Evolutionary conservation across 73 alveolate genomes (phyloP).

Genomic region (Paramecium tetraurelia): DNA sequence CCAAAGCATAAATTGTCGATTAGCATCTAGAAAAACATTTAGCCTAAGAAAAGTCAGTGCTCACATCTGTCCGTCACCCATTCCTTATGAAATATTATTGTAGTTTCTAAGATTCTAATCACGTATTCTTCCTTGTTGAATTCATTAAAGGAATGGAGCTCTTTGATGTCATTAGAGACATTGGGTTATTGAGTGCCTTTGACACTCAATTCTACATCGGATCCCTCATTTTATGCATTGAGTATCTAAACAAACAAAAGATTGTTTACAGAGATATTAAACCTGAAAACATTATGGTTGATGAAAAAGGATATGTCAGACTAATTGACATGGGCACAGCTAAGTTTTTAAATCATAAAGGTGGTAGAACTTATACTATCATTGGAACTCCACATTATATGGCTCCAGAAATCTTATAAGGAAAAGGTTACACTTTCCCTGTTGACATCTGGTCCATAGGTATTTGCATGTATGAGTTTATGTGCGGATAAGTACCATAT

Average conservation of each 20-base stretch:
- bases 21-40: constrained; percentile 65
- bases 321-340: constrained; percentile 79
- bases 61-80: constrained; percentile 61
- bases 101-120: constrained; percentile 62
- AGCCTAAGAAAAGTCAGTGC: constrained; percentile 60
- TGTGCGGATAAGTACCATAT: constrained; percentile 64
- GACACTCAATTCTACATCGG: constrained; percentile 69
- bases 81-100: constrained; percentile 63
- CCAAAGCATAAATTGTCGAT: constrained; percentile 59
- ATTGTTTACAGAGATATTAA: constrained; percentile 71
- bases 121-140: constrained; percentile 64
- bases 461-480: constrained; percentile 57
- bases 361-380: constrained; percentile 71
- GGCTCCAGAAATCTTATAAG: constrained; percentile 67
- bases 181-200: constrained; percentile 66
- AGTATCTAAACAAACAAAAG: constrained; percentile 68
- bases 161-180: constrained; percentile 67
- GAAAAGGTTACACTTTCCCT: constrained; percentile 56
- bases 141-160: constrained; percentile 70
- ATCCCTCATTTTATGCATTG: constrained; percentile 61
- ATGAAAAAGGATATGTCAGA: constrained; percentile 65
- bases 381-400: constrained; percentile 72
- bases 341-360: constrained; percentile 45
- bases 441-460: constrained; percentile 64
- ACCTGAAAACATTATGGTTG: constrained; percentile 76